Percentiles rank a stretch among this genome's conserved stretches.
phyloP scores from a whole-genome alignment of 2,329 filamentous ascomycete species.

The Lomentospora prolificans region DNA sequence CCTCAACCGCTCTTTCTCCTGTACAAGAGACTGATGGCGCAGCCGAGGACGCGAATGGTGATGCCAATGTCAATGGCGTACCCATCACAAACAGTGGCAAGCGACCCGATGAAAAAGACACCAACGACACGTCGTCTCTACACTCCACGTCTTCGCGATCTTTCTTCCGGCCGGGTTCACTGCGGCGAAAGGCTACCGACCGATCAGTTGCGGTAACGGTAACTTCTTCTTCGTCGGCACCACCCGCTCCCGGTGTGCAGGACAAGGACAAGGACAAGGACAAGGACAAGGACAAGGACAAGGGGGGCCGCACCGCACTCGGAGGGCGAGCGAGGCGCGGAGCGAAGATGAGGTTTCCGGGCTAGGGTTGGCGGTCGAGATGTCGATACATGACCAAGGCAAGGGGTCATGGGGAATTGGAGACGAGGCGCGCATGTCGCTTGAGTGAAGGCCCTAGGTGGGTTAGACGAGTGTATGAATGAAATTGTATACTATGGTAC shows the following conservation, averaged over 20 bases:
- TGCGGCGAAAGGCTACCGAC: conserved; percentile 30
- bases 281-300: no score
- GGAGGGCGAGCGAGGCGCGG: conserved; percentile 11
- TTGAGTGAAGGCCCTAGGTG: conserved; percentile 45
- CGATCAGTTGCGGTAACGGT: conserved; percentile 31
- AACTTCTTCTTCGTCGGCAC: conserved; percentile 31
- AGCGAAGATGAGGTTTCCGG: conserved; percentile 31
- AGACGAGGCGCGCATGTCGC: conserved; percentile 74
- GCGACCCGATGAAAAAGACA: conserved; percentile 16
- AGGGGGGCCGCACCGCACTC: background rate
- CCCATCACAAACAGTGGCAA: conserved; percentile 10
- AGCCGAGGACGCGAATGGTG: conserved; percentile 15
- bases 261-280: background rate
- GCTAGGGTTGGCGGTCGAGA: conserved; percentile 34
- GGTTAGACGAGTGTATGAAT: background rate
- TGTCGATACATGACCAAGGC: conserved; percentile 43
- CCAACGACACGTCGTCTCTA: conserved; percentile 34
- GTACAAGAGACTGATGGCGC: conserved; percentile 14
- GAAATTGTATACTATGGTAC: background rate
- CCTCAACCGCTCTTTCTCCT: conserved; percentile 1
- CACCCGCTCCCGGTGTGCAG: conserved; percentile 12
- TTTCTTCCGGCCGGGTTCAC: conserved; percentile 30
- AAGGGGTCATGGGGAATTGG: conserved; percentile 67
- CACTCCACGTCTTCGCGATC: conserved; percentile 38
- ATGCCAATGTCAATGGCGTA: conserved; percentile 12